phyloP scores from a whole-genome alignment of 768 basidiomycete genomes.

The Suillus subaureus region DNA sequence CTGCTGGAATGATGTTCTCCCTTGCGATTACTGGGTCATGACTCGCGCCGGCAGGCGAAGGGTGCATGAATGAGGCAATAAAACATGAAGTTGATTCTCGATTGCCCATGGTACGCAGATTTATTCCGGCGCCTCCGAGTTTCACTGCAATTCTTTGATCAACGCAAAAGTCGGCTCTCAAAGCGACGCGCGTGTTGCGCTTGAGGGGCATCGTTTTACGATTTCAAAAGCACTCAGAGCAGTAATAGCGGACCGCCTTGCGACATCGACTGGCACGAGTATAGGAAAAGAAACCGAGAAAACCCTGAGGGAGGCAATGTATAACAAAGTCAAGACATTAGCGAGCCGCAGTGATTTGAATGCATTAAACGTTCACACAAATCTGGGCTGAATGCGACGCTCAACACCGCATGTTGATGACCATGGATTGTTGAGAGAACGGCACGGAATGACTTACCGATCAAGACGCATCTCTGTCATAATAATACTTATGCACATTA shows the following conservation, averaged over 20 bases:
- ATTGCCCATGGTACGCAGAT: slow-evolving; percentile 43
- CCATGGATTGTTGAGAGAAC: too few relatives aligned
- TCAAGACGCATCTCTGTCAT: background rate
- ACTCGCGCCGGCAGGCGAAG: slow-evolving; percentile 63
- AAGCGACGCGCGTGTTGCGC: slow-evolving; percentile 58
- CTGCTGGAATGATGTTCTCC: slow-evolving; percentile 78
- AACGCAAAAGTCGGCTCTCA: slow-evolving; percentile 62
- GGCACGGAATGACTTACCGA: too few relatives aligned
- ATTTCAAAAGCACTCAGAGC: slow-evolving; percentile 56
- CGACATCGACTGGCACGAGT: slow-evolving; percentile 16
- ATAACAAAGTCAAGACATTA: slow-evolving; percentile 49
- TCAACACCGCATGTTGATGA: too few relatives aligned
- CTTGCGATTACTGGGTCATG: slow-evolving; percentile 93
- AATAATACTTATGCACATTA: background rate
- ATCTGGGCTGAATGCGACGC: too few relatives aligned
- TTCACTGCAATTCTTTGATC: slow-evolving; percentile 45
- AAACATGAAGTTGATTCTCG: background rate
- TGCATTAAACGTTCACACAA: slow-evolving; percentile 44
- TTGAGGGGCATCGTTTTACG: slow-evolving; percentile 82
- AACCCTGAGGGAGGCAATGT: slow-evolving; percentile 64
- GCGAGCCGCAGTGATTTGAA: slow-evolving; percentile 71
- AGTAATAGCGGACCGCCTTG: slow-evolving; percentile 23
- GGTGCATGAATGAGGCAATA: slow-evolving; percentile 86
- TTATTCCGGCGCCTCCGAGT: slow-evolving; percentile 76
- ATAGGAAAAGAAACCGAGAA: slow-evolving; percentile 56